Conservation (phyloP, 139 green algal genomes). For the Volvox africanus region DNA sequence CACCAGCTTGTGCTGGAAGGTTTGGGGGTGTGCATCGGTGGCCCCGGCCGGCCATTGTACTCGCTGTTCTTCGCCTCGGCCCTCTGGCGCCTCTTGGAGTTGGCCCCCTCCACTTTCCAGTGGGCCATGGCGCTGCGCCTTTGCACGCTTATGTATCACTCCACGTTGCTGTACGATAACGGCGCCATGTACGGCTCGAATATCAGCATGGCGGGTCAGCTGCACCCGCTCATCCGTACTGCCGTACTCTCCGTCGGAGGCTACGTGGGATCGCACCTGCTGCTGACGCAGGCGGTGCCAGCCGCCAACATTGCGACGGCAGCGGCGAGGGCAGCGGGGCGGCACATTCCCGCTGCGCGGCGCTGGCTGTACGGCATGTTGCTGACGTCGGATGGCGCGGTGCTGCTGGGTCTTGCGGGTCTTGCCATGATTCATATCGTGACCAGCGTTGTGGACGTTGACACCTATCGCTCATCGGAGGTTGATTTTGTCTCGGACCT, state of each 20-base stretch:
- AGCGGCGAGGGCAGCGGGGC: background rate
- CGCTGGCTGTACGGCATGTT: slow-evolving; percentile 13
- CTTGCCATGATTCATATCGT: slow-evolving; percentile 18
- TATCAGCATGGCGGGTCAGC: slow-evolving; percentile 12
- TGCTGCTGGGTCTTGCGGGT: slow-evolving; percentile 4
- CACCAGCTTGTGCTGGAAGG: slow-evolving; percentile 34
- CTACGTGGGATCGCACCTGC: slow-evolving; percentile 34
- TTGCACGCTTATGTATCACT: slow-evolving; percentile 30
- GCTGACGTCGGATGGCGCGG: slow-evolving; percentile 7
- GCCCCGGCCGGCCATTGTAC: slow-evolving; percentile 20
- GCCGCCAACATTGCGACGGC: slow-evolving; percentile 30
- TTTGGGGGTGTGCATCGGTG: slow-evolving; percentile 38
- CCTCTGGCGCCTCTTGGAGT: slow-evolving; percentile 46
- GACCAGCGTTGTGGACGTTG: slow-evolving; percentile 30
- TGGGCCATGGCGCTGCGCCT: slow-evolving; percentile 40
- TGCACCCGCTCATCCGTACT: slow-evolving; percentile 25
- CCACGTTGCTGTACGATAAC: slow-evolving; percentile 15
- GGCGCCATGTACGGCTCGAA: background rate
- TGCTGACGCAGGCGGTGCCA: slow-evolving; percentile 31
- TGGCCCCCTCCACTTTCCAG: slow-evolving; percentile 23
- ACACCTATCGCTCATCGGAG: background rate
- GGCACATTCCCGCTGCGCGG: background rate
- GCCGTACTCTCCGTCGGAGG: slow-evolving; percentile 20
- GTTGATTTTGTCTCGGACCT: slow-evolving; percentile 23
- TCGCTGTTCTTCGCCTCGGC: slow-evolving; percentile 22